These are phyloP conservation scores for Aspergillus hiratsukae DNA, from an alignment of 2,329 filamentous ascomycete genomes.

Conservation along the genomic window DNA sequence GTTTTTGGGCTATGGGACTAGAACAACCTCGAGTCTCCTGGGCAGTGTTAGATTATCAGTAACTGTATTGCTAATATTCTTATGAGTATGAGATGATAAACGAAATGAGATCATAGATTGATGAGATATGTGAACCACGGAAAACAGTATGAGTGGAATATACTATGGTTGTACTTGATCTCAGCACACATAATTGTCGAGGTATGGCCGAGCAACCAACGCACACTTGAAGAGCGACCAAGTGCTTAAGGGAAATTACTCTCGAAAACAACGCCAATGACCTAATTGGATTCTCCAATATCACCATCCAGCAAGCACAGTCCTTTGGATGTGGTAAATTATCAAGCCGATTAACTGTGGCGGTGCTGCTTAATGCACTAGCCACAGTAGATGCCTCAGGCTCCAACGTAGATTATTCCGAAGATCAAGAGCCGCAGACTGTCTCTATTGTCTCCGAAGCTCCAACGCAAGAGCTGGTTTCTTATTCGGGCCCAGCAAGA, in stretches of 20 bases:
- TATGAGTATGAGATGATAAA: conserved; percentile 12
- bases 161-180: background rate
- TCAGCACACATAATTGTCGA: background rate
- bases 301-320: background rate
- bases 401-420: conserved; percentile 7
- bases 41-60: background rate
- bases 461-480: conserved; percentile 8
- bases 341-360: conserved; percentile 17
- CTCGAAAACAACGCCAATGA: background rate
- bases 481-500: conserved; percentile 5
- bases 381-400: conserved; percentile 9
- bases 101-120: background rate
- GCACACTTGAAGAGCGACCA: no score
- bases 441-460: conserved; percentile 9
- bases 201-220: no score
- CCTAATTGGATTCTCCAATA: background rate
- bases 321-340: background rate
- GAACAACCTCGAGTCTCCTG: background rate
- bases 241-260: no score
- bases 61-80: background rate
- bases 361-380: conserved; percentile 14
- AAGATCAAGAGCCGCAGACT: conserved; percentile 18
- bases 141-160: background rate
- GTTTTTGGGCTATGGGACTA: conserved; percentile 18
- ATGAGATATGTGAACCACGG: background rate